Conservation (phyloP, 805 yeast genomes). For the Saccharomycopsis sp. region DNA sequence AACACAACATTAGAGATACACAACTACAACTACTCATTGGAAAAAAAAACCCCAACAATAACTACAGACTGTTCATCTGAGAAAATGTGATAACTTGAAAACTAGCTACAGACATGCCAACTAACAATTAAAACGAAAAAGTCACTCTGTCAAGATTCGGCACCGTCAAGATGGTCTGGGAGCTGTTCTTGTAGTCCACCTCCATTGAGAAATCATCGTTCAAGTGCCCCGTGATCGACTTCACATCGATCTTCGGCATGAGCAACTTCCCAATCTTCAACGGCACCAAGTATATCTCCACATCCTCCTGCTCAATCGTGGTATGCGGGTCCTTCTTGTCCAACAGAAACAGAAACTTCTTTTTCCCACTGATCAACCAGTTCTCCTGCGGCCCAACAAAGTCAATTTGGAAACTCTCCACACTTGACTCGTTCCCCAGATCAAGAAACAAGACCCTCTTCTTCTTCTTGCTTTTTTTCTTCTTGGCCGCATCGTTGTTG, state of each 20-base stretch:
- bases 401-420: slow-evolving; percentile 35
- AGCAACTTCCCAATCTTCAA: slow-evolving; percentile 63
- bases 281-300: slow-evolving; percentile 54
- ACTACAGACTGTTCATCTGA: too few relatives aligned
- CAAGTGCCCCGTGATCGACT: slow-evolving; percentile 24
- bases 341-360: slow-evolving; percentile 41
- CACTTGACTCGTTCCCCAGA: slow-evolving; percentile 15
- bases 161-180: slow-evolving; percentile 60
- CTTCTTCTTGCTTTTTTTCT: slow-evolving; percentile 11
- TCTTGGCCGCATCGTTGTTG: not conserved
- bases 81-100: too few relatives aligned
- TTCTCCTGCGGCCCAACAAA: slow-evolving; percentile 47
- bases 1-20: too few relatives aligned
- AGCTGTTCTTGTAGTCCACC: slow-evolving; percentile 56
- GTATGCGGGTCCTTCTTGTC: slow-evolving; percentile 22
- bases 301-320: slow-evolving; percentile 18
- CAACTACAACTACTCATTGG: too few relatives aligned
- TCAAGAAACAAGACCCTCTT: slow-evolving; percentile 21
- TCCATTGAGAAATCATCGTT: slow-evolving; percentile 40
- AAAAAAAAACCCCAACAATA: too few relatives aligned
- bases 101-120: too few relatives aligned
- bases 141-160: slow-evolving; percentile 59
- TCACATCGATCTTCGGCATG: slow-evolving; percentile 53
- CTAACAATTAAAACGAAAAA: slow-evolving; percentile 39
- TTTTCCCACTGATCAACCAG: slow-evolving; percentile 77